Conservation (phyloP, 192 early-diverging fungal genomes). For the Umbelopsis sp. region DNA sequence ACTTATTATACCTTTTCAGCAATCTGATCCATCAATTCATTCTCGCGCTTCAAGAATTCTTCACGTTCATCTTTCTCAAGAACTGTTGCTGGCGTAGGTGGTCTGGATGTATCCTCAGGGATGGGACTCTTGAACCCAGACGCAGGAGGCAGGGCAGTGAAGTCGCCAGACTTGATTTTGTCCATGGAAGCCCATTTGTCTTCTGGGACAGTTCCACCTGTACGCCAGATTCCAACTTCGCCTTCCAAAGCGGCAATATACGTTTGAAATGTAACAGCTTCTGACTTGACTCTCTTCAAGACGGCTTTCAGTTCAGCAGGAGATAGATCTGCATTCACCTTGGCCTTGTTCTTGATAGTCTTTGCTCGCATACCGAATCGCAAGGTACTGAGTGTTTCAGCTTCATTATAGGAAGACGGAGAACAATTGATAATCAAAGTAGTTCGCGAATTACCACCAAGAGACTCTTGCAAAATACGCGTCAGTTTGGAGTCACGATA, state of each 20-base stretch:
- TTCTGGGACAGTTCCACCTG: conserved; percentile 69
- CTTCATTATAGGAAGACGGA: conserved; percentile 96
- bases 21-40: conserved; percentile 92
- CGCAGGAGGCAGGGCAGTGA: conserved; percentile 43
- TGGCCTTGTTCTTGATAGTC: conserved; percentile 99
- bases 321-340: conserved; percentile 96
- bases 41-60: conserved; percentile 93
- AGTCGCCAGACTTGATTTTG: conserved; percentile 48
- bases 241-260: conserved; percentile 86
- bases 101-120: conserved; percentile 55
- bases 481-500: conserved; percentile 99
- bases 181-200: conserved; percentile 68
- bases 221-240: conserved; percentile 90
- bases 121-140: conserved; percentile 49
- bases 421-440: conserved; percentile 99
- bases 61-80: conserved; percentile 91
- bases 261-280: conserved; percentile 78
- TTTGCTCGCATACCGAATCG: conserved; percentile 99
- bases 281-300: conserved; percentile 87
- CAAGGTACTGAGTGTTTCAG: conserved; percentile 92
- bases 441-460: conserved; percentile 99
- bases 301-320: conserved; percentile 93
- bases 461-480: conserved; percentile 98
- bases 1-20: conserved; percentile 66
- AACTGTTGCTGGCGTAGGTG: conserved; percentile 75